A percentile compares a stretch with the other conserved stretches of the same genome.
Evolutionary conservation across 2,329 filamentous ascomycete genomes (phyloP).

Genomic region (Thelonectria olida): DNA sequence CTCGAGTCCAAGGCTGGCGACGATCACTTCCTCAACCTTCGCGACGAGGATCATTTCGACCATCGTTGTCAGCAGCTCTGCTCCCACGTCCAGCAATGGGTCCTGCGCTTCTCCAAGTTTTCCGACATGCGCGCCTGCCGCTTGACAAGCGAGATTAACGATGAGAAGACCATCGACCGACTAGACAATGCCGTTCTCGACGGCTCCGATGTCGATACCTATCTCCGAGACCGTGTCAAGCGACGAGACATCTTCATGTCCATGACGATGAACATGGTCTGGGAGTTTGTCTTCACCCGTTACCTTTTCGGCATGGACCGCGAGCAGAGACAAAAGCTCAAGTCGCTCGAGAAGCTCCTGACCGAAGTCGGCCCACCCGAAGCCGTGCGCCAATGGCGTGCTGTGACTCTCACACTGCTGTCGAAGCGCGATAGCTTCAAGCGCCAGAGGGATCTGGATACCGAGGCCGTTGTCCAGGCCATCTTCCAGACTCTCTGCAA

Average conservation of each 20-base stretch:
- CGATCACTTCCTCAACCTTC: conserved; percentile 77
- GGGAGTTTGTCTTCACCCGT: conserved; percentile 97
- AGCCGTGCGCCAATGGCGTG: conserved; percentile 97
- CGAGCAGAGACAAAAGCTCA: conserved; percentile 97
- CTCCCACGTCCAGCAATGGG: conserved; percentile 97
- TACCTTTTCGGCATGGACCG: conserved; percentile 99
- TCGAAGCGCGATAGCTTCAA: conserved; percentile 83
- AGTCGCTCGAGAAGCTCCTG: conserved; percentile 91
- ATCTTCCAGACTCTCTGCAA: conserved; percentile 83
- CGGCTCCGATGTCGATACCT: conserved; percentile 89
- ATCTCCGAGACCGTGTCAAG: conserved; percentile 86
- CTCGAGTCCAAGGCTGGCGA: conserved; percentile 68
- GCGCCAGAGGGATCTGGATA: conserved; percentile 86
- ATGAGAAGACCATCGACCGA: conserved; percentile 92
- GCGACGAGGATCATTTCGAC: conserved; percentile 96
- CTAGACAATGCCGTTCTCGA: conserved; percentile 95
- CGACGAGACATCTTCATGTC: conserved; percentile 98
- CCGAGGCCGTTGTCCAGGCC: conserved; percentile 90
- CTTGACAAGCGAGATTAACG: conserved; percentile 82
- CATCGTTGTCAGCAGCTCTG: conserved; percentile 93
- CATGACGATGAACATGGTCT: conserved; percentile 98
- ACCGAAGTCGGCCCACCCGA: conserved; percentile 85
- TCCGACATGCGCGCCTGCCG: conserved; percentile 92
- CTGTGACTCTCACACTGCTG: conserved; percentile 90
- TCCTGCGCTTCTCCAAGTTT: conserved; percentile 96